These are phyloP conservation scores for Claviceps digitariae DNA, from an alignment of 2,329 filamentous ascomycete species.

Conservation along the genomic window DNA sequence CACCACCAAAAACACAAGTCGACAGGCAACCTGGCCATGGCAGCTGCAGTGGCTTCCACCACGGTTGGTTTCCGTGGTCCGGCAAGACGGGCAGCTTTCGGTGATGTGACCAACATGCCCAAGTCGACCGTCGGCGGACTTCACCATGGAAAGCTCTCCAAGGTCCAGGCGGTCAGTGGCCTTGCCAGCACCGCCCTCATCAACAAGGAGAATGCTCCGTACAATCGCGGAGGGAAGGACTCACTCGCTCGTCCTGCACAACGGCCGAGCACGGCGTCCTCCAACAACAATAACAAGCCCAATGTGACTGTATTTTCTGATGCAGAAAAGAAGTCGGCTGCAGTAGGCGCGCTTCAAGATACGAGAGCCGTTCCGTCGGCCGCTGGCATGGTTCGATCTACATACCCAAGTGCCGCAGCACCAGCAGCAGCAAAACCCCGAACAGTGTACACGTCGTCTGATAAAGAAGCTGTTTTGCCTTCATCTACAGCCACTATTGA, in stretches of 20 bases:
- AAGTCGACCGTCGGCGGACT: constrained; percentile 19
- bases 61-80: constrained; percentile 24
- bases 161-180: constrained; percentile 14
- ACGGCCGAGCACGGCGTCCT: constrained; percentile 8
- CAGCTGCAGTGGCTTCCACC: constrained; percentile 9
- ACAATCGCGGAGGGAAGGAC: constrained; percentile 17
- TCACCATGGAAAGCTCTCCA: constrained; percentile 23
- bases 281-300: constrained; percentile 1
- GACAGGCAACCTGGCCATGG: constrained; percentile 40
- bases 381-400: not conserved
- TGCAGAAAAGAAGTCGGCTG: constrained; percentile 12
- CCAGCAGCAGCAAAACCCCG: constrained; percentile 1
- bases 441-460: constrained; percentile 1
- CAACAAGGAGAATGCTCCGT: constrained; percentile 32
- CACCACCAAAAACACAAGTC: constrained; percentile 82
- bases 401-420: not conserved
- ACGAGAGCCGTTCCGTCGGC: constrained; percentile 2
- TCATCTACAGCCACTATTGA: constrained; percentile 8
- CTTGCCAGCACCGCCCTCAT: constrained; percentile 14
- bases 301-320: not conserved
- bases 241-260: constrained; percentile 25
- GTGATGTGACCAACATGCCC: constrained; percentile 64
- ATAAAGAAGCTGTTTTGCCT: constrained; percentile 2
- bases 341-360: constrained; percentile 5
- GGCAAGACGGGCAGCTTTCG: constrained; percentile 67